These are phyloP conservation scores for Metschnikowia lunata DNA, from an alignment of 805 yeast genomes.

Conservation along the genomic window DNA sequence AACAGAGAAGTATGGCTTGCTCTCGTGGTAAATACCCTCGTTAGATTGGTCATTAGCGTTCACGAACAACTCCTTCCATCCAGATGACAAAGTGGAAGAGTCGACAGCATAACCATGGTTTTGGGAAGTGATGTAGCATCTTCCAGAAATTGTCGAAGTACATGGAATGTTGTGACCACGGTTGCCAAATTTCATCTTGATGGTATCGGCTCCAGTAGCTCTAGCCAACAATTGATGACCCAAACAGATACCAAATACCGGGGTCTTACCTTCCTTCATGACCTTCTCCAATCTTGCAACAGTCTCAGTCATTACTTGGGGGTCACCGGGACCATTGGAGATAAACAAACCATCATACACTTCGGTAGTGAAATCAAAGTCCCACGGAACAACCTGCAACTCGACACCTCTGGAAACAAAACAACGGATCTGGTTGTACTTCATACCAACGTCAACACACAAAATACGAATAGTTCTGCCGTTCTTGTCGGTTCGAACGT, in stretches of 20 bases:
- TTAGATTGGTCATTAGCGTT: slow-evolving; percentile 96
- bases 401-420: slow-evolving; percentile 95
- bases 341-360: slow-evolving; percentile 91
- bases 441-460: slow-evolving; percentile 97
- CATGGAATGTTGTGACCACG: slow-evolving; percentile 99
- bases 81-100: slow-evolving; percentile 60
- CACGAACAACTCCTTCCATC: slow-evolving; percentile 92
- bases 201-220: slow-evolving; percentile 91
- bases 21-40: slow-evolving; percentile 93
- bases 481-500: slow-evolving; percentile 51
- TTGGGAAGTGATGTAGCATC: slow-evolving; percentile 98
- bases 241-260: slow-evolving; percentile 95
- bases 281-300: slow-evolving; percentile 56
- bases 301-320: slow-evolving; percentile 72
- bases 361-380: slow-evolving; percentile 76
- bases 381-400: slow-evolving; percentile 92
- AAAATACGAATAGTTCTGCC: slow-evolving; percentile 79
- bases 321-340: slow-evolving; percentile 99
- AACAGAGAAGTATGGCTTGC: slow-evolving; percentile 90
- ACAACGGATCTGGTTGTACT: slow-evolving; percentile 95
- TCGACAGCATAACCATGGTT: slow-evolving; percentile 99
- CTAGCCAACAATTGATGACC: slow-evolving; percentile 96
- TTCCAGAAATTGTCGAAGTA: slow-evolving; percentile 82
- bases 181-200: slow-evolving; percentile 94
- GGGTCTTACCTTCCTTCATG: slow-evolving; percentile 66